phyloP scores from a whole-genome alignment of 352 stramenopile genomes.

The Globisporangium emineosum region DNA sequence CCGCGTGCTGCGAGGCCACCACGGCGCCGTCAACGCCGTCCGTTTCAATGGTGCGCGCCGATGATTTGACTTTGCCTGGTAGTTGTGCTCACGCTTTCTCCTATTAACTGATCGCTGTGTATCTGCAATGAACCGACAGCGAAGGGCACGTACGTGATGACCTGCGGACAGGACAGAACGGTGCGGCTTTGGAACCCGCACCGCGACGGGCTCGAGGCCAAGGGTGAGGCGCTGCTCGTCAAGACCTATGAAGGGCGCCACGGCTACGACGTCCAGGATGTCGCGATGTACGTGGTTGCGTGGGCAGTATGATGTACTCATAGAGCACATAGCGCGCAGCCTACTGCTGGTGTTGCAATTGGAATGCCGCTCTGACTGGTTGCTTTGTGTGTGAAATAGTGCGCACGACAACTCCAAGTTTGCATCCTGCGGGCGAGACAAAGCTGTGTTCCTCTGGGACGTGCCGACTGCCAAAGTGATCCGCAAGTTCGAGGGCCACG shows the following conservation, averaged over 20 bases:
- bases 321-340: background rate
- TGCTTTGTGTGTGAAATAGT: slow-evolving; percentile 30
- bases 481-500: slow-evolving; percentile 87
- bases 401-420: slow-evolving; percentile 85
- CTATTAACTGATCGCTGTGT: background rate
- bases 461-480: slow-evolving; percentile 82
- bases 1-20: slow-evolving; percentile 64
- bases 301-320: background rate
- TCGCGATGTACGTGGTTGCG: slow-evolving; percentile 66
- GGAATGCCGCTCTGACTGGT: background rate
- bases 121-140: slow-evolving; percentile 25
- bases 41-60: slow-evolving; percentile 81
- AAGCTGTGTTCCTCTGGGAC: slow-evolving; percentile 87
- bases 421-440: slow-evolving; percentile 84
- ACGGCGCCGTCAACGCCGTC: slow-evolving; percentile 69
- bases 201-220: slow-evolving; percentile 53
- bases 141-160: slow-evolving; percentile 90
- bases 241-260: slow-evolving; percentile 86
- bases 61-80: too few relatives aligned
- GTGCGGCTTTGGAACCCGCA: slow-evolving; percentile 89
- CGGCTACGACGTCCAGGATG: slow-evolving; percentile 87
- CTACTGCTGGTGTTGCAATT: background rate
- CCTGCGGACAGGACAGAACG: slow-evolving; percentile 83
- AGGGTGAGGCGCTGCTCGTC: slow-evolving; percentile 66
- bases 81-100: background rate